Base-by-base conservation (phyloP, 768 basidiomycete genomes). In the Lyophyllum atratum region DNA sequence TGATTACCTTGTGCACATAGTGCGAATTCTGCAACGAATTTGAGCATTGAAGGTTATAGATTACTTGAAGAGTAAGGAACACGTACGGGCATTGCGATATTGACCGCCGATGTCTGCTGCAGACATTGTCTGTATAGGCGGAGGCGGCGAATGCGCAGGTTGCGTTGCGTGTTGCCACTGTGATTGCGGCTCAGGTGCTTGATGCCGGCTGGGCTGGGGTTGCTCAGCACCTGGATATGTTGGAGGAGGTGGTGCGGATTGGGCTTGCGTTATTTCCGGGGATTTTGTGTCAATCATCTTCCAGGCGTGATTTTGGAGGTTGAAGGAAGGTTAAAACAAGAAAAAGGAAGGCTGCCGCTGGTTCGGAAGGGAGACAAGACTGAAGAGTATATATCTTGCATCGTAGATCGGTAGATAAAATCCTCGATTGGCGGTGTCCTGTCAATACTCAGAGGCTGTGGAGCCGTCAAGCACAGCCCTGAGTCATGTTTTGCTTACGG, bases 1-100 rank as follows among this genome's bases (percentile, higher is more conserved):
- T 64, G 63, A 14, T 31, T 39, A 6, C 63, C 63, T 28, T 52
- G 52, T 4, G 63, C 63, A 2, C 63, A 64, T 48, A 48, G 33
- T 22, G 63, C 59, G n/a, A 34, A 59, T 39, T 61, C 63, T 64
- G 28, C 14, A 6, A 17, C 25, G 1, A 17, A 22, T n/a, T 8
- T 33, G 31, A 45, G 48, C 24, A 19, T 26, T 19, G 29, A 51
- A 11, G 21, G 6, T 26, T 7, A 14, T 12, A 26, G 4, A 22
- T 34, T 21, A 4, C 17, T 43, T n/a, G 15, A 34, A n/a, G 22
- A 26, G n/a, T n/a, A 5, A 22, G 28, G 22, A 37, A 37, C 9
- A 21, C 62, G 25, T 46, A 61, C 62, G 56, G 19, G 56, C 59
- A 34, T 50, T 31, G 17, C 59, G 50, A 39, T 58, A 63, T 44